Evolutionary conservation across 371 early-diverging fungal species (phyloP), one percentile per base, ranked within the genome.

Genomic region (Mucor plumbeus): DNA sequence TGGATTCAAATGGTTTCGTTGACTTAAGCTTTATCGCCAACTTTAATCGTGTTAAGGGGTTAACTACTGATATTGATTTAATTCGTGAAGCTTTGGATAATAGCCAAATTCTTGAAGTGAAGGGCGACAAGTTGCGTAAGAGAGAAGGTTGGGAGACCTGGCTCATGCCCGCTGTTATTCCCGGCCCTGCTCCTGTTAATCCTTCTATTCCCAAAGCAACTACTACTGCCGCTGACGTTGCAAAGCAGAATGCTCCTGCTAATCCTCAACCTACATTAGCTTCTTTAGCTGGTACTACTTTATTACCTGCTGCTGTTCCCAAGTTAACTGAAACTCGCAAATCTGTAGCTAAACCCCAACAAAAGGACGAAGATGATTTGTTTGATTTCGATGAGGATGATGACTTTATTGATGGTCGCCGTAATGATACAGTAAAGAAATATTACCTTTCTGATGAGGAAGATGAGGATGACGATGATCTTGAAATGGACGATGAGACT

Each of bases 31-130:
- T 95, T 5, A 72, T 97, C 62, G 89, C 92, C 43, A 86, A 87
- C 65, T 97, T 97, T 77, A 95, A 95, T 76, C 91, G 98, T 36
- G 88, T 97, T 59, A 92, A 89, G 77, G 76, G 81, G 9, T 78
- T 93, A 36, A 86, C 92, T 2, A 82, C 86, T 19, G 91, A 92
- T 63, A 36, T 84, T 47, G 75, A 76, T 4, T 66, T 92, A 35
- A 85, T 95, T 41, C 81, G 79, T 47, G 86, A 87, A 17, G 84
- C 92, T 1, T 63, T 94, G 56, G 78, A 74, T 31, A 64, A 70
- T 15, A 90, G 91, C 21, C 79, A 86, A 14, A 54, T 79, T 26
- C 40, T 83, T 11, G 91, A 92, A 67, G 78, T 91, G 14, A 78
- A 77, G 63, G 83, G 82, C 44, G 84, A 86, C 41, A 86, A 83